Base-by-base conservation (phyloP, 1,139 yeast species). In the Pichia sp. region DNA sequence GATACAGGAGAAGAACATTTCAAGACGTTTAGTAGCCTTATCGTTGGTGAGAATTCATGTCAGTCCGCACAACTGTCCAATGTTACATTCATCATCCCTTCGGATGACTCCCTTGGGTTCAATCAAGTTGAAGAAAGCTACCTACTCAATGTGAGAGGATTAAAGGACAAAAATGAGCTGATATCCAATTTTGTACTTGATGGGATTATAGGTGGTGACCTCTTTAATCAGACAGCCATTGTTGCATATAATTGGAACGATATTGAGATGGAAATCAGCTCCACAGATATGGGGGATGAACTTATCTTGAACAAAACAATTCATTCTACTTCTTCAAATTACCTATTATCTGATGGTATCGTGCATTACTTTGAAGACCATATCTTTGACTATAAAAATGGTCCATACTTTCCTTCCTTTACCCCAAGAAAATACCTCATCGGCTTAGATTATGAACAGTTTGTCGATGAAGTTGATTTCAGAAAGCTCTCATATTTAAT, bases 361-460 rank as follows among this genome's bases (percentile, higher is more conserved):
- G 52, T 80, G 1, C 91, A 87, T 53, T 52, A 74, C 4, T 77
- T 81, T 48, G 55, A 62, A 18, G 48, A 59, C 16, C 30, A 60
- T 13, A 38, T 59, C 17, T 59, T 72, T 39, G 58, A 74, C 29
- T 48, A 59, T 1, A 47, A 64, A 11, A 52, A 67, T 7, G n/a
- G n/a, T n/a, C 49, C 49, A 6, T 20, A 15, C 1, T 74, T 84
- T 59, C 40, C 40, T 10, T 6, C 19, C 9, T 44, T 31, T 14
- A 76, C 77, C n/a, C 82, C 88, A 0, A 68, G 81, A 45, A 86
- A 81, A 52, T 75, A 83, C 35, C 61, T 88, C 8, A 68, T 72
- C 48, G 96, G 94, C 0, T 59, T 87, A 40, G 77, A 76, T 41
- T 78, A 76, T 34, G 66, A 79, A 2, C 66, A 66, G 22, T 78